These are phyloP conservation scores for Xylaria nigripes DNA, from an alignment of 495 filamentous ascomycete species.

Conservation along the genomic window DNA sequence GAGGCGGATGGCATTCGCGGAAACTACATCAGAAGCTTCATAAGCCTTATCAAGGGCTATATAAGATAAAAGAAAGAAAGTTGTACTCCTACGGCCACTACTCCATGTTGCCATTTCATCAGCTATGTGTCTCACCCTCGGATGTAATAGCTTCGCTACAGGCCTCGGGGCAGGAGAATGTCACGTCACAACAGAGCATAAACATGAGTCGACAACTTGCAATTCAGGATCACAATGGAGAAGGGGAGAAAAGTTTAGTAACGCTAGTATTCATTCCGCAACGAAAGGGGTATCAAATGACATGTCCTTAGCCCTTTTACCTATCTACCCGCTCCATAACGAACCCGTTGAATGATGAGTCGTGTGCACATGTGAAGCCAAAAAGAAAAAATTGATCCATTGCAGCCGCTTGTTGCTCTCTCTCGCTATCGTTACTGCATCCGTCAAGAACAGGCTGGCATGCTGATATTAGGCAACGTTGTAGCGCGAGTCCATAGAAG, in stretches of 20 bases:
- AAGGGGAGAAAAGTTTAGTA: not conserved
- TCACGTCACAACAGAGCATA: not conserved
- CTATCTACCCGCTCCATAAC: not conserved
- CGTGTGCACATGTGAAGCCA: not conserved
- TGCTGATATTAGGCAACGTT: not conserved
- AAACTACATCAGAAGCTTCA: not conserved
- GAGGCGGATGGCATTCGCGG: not conserved
- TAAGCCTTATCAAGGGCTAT: not conserved
- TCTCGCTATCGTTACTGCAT: not conserved
- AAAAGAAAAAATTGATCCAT: not conserved
- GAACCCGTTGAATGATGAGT: not conserved
- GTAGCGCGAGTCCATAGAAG: not conserved
- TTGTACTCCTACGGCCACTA: not conserved
- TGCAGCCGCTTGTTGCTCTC: not conserved
- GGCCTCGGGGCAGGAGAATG: not conserved
- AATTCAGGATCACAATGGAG: not conserved
- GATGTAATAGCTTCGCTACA: not conserved
- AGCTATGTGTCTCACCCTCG: not conserved
- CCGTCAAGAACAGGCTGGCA: not conserved
- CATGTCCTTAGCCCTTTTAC: not conserved
- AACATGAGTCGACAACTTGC: not conserved
- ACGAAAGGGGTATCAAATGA: conserved; percentile 4
- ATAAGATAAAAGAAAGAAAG: not conserved
- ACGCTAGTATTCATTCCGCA: not conserved
- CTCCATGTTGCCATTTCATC: not conserved